Base-by-base conservation (phyloP, 192 early-diverging fungal species). In the Coemansia sp. region DNA sequence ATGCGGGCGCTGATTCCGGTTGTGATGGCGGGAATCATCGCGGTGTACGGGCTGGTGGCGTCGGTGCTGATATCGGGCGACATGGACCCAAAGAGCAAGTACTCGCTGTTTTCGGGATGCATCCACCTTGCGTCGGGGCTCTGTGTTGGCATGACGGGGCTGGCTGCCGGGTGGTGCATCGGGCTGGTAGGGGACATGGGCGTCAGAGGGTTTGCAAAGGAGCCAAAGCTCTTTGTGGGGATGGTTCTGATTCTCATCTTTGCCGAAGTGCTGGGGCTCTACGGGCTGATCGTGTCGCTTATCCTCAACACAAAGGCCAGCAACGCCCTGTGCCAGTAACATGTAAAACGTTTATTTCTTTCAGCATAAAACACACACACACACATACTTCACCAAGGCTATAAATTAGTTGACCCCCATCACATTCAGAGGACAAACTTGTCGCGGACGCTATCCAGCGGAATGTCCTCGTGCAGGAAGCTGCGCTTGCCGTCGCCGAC, bases 181-280 rank as follows among this genome's bases (percentile, higher is more conserved):
- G 98, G 98, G 58, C 86, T 96, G 60, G 95, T 97, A 44, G 98
- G 98, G 73, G 98, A 99, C 69, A 91, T 93, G 72, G 94, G 94
- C 77, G 95, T 96, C 43, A 84, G 94, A 56, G 93, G 91, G 38
- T 91, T 92, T 65, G 92, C 92, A 43, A 92, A 95, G 76, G 94
- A 96, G 74, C 93, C 92, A 30, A 85, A 87, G 69, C 86, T 97
- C 59, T 96, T 95, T 85, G 95, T 96, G 24, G 89, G 89, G 52
- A 95, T 93, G 93, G 91, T 92, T 67, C 85, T 99, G 75, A 97
- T 99, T 63, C 91, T 99, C 57, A 99, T 99, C 90, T 99, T 99
- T 82, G 95, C 96, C 65, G 98, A 99, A 88, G 98, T 99, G 9
- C 86, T 99, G 75, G 95, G 94, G 74, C 88, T 98, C 55, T 97